Evolutionary conservation across 2,329 filamentous ascomycete species (phyloP).

Genomic region (Aspergillus sp.): DNA sequence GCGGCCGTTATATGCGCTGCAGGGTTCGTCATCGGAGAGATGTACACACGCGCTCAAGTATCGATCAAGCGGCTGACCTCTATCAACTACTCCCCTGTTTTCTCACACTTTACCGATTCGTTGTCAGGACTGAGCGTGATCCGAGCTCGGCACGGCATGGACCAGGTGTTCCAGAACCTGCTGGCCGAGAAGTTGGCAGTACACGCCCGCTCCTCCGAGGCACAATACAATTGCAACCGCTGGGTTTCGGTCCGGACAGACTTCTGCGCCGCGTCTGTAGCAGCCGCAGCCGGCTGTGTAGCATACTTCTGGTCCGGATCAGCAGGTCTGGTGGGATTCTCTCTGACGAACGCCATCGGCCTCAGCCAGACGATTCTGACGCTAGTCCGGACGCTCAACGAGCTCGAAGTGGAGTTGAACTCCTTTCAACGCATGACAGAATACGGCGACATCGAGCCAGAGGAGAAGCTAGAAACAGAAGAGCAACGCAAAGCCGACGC

Average conservation of each 20-base stretch:
- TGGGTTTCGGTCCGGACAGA: conserved; percentile 60
- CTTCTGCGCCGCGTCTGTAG: conserved; percentile 56
- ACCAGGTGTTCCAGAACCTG: conserved; percentile 50
- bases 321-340: conserved; percentile 59
- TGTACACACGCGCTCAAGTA: conserved; percentile 55
- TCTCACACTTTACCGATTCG: conserved; percentile 59
- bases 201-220: conserved; percentile 51
- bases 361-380: conserved; percentile 55
- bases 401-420: conserved; percentile 60
- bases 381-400: conserved; percentile 57
- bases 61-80: conserved; percentile 51
- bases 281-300: conserved; percentile 55
- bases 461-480: conserved; percentile 20
- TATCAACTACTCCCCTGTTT: conserved; percentile 56
- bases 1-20: conserved; percentile 50
- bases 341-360: conserved; percentile 58
- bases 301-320: conserved; percentile 52
- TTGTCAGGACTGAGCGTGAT: conserved; percentile 55
- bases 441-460: conserved; percentile 27
- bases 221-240: conserved; percentile 59
- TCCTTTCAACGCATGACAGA: conserved; percentile 29
- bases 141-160: conserved; percentile 54
- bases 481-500: conserved; percentile 5
- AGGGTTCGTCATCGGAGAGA: conserved; percentile 51
- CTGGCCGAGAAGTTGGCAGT: conserved; percentile 54